Evolutionary conservation across 1,139 yeast species (phyloP), one percentile per base, ranked within the genome.

Genomic region (Taphrina pruni): DNA sequence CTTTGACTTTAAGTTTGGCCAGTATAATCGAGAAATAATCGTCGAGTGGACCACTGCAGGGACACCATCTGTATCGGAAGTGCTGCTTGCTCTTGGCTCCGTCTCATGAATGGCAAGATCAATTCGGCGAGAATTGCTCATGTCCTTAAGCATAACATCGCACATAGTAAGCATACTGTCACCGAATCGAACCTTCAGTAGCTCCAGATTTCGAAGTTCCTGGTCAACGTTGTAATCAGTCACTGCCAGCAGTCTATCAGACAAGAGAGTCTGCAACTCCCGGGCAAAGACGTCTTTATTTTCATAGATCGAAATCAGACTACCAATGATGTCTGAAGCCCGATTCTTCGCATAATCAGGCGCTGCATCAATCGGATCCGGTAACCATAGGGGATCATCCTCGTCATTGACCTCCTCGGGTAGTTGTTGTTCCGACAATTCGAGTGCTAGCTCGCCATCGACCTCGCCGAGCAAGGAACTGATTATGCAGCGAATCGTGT

Each of bases 331-430:
- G 76, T 90, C 96, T 12, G 65, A 43, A 4, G 74, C 65, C 21
- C 74, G 75, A n/a, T 85, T 85, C 72, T 86, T 86, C 69, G 85
- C 84, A 77, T 91, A 90, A 76, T 92, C 97, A 0, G 96, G 90
- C 8, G 95, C 84, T 0, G 97, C 96, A 78, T 90, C 97, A n/a
- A 89, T 84, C 0, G 97, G 97, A 74, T 91, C 97, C 0, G 98
- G 98, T 7, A 79, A 79, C 98, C 98, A 93, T 41, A 84, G 81
- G 3, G 88, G 77, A 72, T 84, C 87, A 39, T 72, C 46, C 78
- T 78, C 55, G 69, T 83, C 85, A 67, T 83, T 84, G 12, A 69
- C 70, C 35, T 67, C 71, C 39, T 58, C 66, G 6, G 64, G 60
- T 0, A 32, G 54, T 12, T 21, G 54, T n/a, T 41, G 52, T 1